Conservation (phyloP, 2,329 filamentous ascomycete genomes). For the Paecilomyces dactylethromorphus region DNA sequence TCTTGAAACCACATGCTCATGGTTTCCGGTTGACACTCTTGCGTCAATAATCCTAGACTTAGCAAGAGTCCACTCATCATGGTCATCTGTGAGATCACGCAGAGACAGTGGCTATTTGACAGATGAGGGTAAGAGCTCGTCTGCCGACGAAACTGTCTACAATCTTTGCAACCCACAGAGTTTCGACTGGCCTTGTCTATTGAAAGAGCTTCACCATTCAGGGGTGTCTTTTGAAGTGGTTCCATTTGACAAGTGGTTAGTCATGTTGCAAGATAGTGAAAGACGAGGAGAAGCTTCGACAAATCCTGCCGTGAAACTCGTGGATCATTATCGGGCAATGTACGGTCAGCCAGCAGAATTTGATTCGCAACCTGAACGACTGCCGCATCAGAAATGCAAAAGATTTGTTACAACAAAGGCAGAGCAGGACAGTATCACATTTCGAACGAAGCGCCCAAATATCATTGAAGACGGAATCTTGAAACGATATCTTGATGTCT, state of each 20-base stretch:
- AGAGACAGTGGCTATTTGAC: not conserved
- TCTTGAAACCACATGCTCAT: conserved; percentile 4
- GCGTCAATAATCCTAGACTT: not conserved
- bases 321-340: conserved; percentile 23
- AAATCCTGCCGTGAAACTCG: conserved; percentile 27
- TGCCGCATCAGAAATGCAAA: conserved; percentile 1
- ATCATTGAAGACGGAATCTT: conserved; percentile 27
- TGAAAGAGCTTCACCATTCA: conserved; percentile 18
- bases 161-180: conserved; percentile 21
- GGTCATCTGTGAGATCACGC: not conserved
- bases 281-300: conserved; percentile 17
- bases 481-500: conserved; percentile 20
- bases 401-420: conserved; percentile 20
- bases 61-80: not conserved
- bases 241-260: conserved; percentile 26
- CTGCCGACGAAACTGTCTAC: conserved; percentile 19
- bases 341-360: conserved; percentile 7
- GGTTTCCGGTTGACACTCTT: not conserved
- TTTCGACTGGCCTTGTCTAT: conserved; percentile 30
- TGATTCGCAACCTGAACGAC: not conserved
- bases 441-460: conserved; percentile 17
- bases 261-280: conserved; percentile 22
- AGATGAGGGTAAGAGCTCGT: not conserved
- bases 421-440: conserved; percentile 20
- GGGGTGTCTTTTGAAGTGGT: conserved; percentile 31